These are phyloP conservation scores for Thraustochytrium striatum DNA, from an alignment of 352 stramenopile species.

Conservation along the genomic window DNA sequence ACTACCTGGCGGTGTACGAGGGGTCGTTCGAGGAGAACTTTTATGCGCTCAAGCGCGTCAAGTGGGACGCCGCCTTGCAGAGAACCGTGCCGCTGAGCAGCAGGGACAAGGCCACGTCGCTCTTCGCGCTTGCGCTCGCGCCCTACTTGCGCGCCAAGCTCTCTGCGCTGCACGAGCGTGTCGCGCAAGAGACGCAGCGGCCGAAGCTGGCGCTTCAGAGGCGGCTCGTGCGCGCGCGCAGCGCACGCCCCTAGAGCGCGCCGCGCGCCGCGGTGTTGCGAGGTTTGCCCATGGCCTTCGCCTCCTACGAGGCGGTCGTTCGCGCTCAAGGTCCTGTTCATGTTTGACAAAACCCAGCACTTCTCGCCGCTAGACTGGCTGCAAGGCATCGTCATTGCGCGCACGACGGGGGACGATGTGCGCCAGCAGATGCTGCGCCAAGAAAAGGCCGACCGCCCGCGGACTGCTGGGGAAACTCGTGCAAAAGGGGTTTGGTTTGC, in stretches of 20 bases:
- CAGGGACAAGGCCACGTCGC: conserved; percentile 17
- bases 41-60: conserved; percentile 42
- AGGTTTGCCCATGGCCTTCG: not conserved
- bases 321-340: conserved; percentile 33
- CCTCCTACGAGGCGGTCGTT: conserved; percentile 14
- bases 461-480: conserved; percentile 2
- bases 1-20: conserved; percentile 46
- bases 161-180: not conserved
- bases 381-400: conserved; percentile 32
- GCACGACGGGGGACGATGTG: conserved; percentile 37
- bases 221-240: too few relatives aligned
- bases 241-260: too few relatives aligned
- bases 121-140: not conserved
- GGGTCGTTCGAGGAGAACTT: conserved; percentile 46
- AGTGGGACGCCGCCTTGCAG: not conserved
- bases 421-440: conserved; percentile 9
- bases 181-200: not conserved
- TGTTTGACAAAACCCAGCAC: conserved; percentile 34
- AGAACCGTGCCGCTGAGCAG: not conserved
- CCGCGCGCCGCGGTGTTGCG: not conserved
- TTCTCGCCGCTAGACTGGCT: conserved; percentile 32
- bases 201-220: not conserved
- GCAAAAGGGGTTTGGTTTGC: not conserved
- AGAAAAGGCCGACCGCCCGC: not conserved
- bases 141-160: conserved; percentile 34